These are phyloP conservation scores for Tulasnella sp. DNA, from an alignment of 768 basidiomycete genomes.

Conservation along the genomic window DNA sequence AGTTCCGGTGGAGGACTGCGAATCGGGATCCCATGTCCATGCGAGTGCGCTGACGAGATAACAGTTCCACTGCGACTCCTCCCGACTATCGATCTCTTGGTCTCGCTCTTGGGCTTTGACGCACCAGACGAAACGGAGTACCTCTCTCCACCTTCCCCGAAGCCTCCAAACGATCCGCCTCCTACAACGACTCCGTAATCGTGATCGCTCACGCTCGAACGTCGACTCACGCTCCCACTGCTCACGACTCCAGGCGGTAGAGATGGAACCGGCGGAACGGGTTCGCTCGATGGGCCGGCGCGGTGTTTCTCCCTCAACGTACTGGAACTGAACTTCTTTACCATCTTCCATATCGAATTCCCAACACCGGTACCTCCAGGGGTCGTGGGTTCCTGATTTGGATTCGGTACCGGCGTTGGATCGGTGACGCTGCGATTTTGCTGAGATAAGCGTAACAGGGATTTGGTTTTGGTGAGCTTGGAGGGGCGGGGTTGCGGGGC, in stretches of 20 bases:
- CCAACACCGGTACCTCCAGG: background rate
- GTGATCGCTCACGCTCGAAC: background rate
- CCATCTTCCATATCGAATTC: conserved; percentile 4
- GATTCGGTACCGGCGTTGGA: background rate
- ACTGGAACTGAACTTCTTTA: conserved; percentile 12
- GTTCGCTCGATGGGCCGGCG: background rate
- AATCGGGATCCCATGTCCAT: background rate
- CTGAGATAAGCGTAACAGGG: background rate
- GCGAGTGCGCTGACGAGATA: background rate
- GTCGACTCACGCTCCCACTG: background rate
- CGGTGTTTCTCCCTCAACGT: conserved; percentile 9
- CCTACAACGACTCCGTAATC: background rate
- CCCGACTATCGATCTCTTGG: background rate
- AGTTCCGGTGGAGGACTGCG: background rate
- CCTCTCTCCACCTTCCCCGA: background rate
- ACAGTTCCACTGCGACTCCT: conserved; percentile 10
- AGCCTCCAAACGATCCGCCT: background rate
- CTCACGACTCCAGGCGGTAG: background rate
- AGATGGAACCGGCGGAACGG: conserved; percentile 3
- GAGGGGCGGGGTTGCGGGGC: background rate
- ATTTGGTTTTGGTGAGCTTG: background rate
- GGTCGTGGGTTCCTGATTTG: background rate
- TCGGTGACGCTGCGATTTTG: background rate
- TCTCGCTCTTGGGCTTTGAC: background rate
- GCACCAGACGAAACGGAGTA: background rate